Base-by-base conservation (phyloP, 257 asterid genomes). In the Solanum sejunctum region DNA sequence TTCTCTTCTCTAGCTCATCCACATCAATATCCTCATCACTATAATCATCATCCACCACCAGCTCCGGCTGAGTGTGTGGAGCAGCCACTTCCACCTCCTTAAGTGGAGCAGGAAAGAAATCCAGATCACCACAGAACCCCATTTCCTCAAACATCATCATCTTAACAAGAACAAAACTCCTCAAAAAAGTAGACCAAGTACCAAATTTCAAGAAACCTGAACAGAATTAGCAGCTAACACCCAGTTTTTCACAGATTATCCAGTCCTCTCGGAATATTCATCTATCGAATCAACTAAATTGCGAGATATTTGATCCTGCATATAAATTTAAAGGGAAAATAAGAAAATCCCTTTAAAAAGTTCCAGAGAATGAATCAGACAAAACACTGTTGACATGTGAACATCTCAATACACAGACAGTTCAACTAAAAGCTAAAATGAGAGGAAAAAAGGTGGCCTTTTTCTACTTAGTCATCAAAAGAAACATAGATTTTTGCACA, bases 121-220 rank as follows among this genome's bases (percentile, higher is more conserved):
- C 85, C 21, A 86, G 57, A 72, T 86, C 73, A 26, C 83, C 85
- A 82, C 85, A 86, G 28, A 86, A 82, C 5, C 85, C 88, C 84
- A 86, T 82, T 49, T 86, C 88, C 12, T 86, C 85, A 71, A 86
- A 86, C 84, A 86, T 81, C 84, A 78, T 80, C 87, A 78, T 85
- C 23, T 49, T 58, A 13, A 26, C 49, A 56, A 83, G 18, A 43
- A 49, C 47, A 72, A n/a, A 72, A 32, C 51, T 64, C 80, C 70
- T n/a, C 13, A n/a, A 11, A 64, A 41, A 28, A 8, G 43, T 77
- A 41, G 12, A 58, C 17, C 84, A 81, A 39, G 20, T 43, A 39
- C 57, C 18, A 81, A 45, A 58, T 21, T 28, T 49, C 41, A 83
- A 39, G 58, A 66, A 82, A 82, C 26, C 58, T 26, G 23, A 67